phyloP scores from a whole-genome alignment of 306 rosid genomes.

The Chamaecrista fasciculata region DNA sequence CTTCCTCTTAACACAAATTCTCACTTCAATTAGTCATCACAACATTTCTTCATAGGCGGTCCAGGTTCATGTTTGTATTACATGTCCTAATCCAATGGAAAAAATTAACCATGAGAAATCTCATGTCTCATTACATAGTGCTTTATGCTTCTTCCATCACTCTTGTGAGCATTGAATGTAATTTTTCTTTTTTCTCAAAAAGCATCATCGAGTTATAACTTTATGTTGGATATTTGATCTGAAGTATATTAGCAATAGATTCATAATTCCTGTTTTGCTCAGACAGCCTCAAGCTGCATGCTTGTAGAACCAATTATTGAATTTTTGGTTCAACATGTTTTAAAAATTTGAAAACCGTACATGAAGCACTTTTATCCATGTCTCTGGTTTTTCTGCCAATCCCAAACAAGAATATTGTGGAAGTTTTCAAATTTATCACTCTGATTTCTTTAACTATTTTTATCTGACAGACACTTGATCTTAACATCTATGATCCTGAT shows the following conservation, averaged over 20 bases:
- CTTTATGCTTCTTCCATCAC: neutral
- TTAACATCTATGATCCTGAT: slow-evolving; percentile 62
- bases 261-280: neutral
- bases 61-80: neutral
- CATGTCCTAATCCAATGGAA: too few species aligned
- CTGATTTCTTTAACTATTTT: neutral
- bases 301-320: neutral
- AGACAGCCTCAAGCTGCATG: neutral
- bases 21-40: neutral
- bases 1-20: neutral
- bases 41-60: neutral
- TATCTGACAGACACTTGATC: slow-evolving; percentile 37
- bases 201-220: neutral
- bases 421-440: slow-evolving; percentile 25
- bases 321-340: neutral
- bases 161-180: neutral
- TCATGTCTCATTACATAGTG: neutral
- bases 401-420: neutral
- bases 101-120: neutral
- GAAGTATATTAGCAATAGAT: neutral
- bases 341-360: neutral
- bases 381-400: neutral
- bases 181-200: too few species aligned
- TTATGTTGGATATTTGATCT: neutral
- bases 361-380: neutral